A percentile compares a stretch with the other conserved stretches of the same genome.
Conservation (phyloP, 163 green algal genomes). For the Picocystis sp. region DNA sequence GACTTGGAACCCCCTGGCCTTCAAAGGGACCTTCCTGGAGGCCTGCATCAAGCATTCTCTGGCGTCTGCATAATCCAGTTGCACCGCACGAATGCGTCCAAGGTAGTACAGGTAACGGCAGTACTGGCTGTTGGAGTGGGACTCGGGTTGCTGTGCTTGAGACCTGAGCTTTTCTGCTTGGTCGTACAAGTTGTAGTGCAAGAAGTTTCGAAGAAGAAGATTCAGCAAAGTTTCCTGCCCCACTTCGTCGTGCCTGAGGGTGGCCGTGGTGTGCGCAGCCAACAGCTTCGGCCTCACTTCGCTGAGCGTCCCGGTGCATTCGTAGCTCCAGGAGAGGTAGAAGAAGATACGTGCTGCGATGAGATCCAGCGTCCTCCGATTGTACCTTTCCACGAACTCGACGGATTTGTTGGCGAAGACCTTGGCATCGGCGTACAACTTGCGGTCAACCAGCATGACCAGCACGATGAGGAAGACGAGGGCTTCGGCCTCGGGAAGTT, state of each 20-base stretch:
- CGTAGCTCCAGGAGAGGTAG: slow-evolving; percentile 66
- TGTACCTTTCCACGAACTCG: slow-evolving; percentile 41
- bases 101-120: slow-evolving; percentile 89
- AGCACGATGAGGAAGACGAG: slow-evolving; percentile 67
- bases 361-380: slow-evolving; percentile 78
- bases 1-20: slow-evolving; percentile 70
- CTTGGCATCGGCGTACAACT: slow-evolving; percentile 42
- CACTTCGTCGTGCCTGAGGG: slow-evolving; percentile 78
- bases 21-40: slow-evolving; percentile 45
- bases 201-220: slow-evolving; percentile 90
- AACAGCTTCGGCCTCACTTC: slow-evolving; percentile 50
- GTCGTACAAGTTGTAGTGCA: slow-evolving; percentile 90
- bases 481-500: slow-evolving; percentile 64
- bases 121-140: slow-evolving; percentile 60
- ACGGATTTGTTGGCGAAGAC: slow-evolving; percentile 18
- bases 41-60: slow-evolving; percentile 86
- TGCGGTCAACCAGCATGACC: slow-evolving; percentile 50
- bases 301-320: slow-evolving; percentile 40
- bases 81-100: slow-evolving; percentile 77
- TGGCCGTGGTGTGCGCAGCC: slow-evolving; percentile 63
- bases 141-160: slow-evolving; percentile 67
- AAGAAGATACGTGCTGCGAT: slow-evolving; percentile 73
- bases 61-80: slow-evolving; percentile 95
- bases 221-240: slow-evolving; percentile 90
- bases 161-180: slow-evolving; percentile 90